phyloP scores from a whole-genome alignment of 1,284 basidiomycete species.

The Boletus holoroseus region DNA sequence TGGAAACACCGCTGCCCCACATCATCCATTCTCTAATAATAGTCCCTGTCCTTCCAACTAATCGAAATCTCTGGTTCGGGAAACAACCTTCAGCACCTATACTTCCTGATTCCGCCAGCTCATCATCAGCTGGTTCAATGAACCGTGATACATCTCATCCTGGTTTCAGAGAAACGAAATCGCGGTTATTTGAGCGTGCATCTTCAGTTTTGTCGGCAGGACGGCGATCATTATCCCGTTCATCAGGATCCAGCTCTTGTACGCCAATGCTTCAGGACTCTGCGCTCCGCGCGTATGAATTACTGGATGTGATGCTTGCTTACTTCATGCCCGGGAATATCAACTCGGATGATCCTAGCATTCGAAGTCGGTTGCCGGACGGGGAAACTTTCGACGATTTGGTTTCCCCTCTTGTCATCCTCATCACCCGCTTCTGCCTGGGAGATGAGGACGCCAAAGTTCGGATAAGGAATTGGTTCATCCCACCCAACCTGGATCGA shows the following conservation, averaged over 20 bases:
- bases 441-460: constrained; percentile 54
- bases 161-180: constrained; percentile 35
- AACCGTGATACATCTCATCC: constrained; percentile 5
- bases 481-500: constrained; percentile 77
- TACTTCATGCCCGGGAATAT: constrained; percentile 62
- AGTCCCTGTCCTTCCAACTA: constrained; percentile 55
- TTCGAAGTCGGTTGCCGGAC: constrained; percentile 46
- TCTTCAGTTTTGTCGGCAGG: constrained; percentile 49
- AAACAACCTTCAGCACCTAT: constrained; percentile 6
- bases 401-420: constrained; percentile 66
- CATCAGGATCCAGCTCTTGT: constrained; percentile 42
- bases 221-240: constrained; percentile 50
- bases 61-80: constrained; percentile 50
- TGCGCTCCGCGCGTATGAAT: constrained; percentile 56
- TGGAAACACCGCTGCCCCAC: constrained; percentile 65
- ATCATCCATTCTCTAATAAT: constrained; percentile 69
- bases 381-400: constrained; percentile 68
- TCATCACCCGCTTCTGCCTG: constrained; percentile 64
- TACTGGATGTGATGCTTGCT: constrained; percentile 57
- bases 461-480: constrained; percentile 57
- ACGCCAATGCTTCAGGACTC: constrained; percentile 42
- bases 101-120: constrained; percentile 21
- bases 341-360: constrained; percentile 57
- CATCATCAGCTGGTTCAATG: constrained; percentile 20
- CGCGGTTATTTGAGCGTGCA: constrained; percentile 59